Evolutionary conservation across 805 yeast species (phyloP).

Genomic region (Debaryomyces maramus): DNA sequence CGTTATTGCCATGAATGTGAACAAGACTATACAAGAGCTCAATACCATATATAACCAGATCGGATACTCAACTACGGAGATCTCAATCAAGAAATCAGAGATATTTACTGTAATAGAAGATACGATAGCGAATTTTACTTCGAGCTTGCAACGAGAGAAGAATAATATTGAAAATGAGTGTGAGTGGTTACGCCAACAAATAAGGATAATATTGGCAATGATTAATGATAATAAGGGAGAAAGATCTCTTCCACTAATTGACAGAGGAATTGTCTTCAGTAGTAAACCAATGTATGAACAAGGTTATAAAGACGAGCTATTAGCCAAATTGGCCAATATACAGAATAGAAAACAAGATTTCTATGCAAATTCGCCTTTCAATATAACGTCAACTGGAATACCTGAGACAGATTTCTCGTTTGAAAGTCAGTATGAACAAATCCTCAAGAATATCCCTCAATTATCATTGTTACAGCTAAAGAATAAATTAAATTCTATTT

Average conservation of each 20-base stretch:
- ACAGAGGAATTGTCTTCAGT: constrained; percentile 35
- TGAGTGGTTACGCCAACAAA: constrained; percentile 47
- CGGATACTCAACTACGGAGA: constrained; percentile 55
- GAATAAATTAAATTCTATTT: constrained; percentile 32
- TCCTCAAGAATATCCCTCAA: constrained; percentile 24
- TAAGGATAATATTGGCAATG: constrained; percentile 40
- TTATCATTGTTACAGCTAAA: constrained; percentile 33
- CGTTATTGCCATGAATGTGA: constrained; percentile 33
- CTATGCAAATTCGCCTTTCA: constrained; percentile 32
- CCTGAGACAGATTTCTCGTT: constrained; percentile 17
- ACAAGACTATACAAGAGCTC: constrained; percentile 40
- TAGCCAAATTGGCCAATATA: constrained; percentile 13
- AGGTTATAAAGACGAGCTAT: constrained; percentile 31
- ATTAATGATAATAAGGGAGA: constrained; percentile 36
- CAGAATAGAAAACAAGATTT: constrained; percentile 17
- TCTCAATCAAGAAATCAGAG: constrained; percentile 47
- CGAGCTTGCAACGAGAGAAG: constrained; percentile 35
- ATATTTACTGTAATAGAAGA: constrained; percentile 51
- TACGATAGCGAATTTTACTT: constrained; percentile 44
- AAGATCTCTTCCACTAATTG: constrained; percentile 17
- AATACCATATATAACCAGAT: constrained; percentile 50
- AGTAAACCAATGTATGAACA: constrained; percentile 23
- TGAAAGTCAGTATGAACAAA: constrained; percentile 26
- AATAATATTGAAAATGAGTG: constrained; percentile 41
- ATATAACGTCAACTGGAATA: constrained; percentile 15